Base-by-base conservation (phyloP, 2,329 filamentous ascomycete genomes). In the Hypoxylon sp. region DNA sequence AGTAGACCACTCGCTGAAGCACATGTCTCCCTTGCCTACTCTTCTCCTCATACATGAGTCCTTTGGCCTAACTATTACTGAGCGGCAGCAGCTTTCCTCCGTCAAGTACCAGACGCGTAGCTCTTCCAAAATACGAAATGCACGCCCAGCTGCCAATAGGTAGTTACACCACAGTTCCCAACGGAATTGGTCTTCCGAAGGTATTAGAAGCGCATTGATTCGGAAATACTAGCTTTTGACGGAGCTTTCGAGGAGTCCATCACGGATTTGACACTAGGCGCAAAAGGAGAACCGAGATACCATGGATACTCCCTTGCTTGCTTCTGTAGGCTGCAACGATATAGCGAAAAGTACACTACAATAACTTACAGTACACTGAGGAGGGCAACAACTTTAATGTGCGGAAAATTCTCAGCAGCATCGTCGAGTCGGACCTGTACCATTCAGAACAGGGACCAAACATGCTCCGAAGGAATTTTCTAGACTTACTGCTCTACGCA, bases 51-150 rank as follows among this genome's bases (percentile, higher is more conserved):
- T 26, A 26, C 3, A 14, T 33, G 9, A 33, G 7, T 40, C 7
- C 7, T 40, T 16, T 40, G 11, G 18, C 20, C 36, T 8, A 20
- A 20, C 36, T 18, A 8, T 3, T 5, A 16, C 7, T 40, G n/a
- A 6, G 18, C 7, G 2, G n/a, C 36, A 20, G 16, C 24, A 2
- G 8, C n/a, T 5, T 18, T 3, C 20, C 36, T 38, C n/a, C 44
- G 52, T 1, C 38, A 54, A 24, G 22, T 56, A 8, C 59, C 54
- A 3, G 54, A 63, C 6, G 22, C 54, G 2, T 54, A 63, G 5
- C 45, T 66, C 9, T 59, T 59, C n/a, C 63, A 59, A 30, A 50
- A 59, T 14, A 60, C 50, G 1, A n/a, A 59, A 6, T 40, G 42
- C 30, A 59, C 54, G n/a, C 0, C 38, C 11, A 55, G 40, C 3